Evolutionary conservation across 805 yeast species (phyloP).

Genomic region (Candida silvicultrix): DNA sequence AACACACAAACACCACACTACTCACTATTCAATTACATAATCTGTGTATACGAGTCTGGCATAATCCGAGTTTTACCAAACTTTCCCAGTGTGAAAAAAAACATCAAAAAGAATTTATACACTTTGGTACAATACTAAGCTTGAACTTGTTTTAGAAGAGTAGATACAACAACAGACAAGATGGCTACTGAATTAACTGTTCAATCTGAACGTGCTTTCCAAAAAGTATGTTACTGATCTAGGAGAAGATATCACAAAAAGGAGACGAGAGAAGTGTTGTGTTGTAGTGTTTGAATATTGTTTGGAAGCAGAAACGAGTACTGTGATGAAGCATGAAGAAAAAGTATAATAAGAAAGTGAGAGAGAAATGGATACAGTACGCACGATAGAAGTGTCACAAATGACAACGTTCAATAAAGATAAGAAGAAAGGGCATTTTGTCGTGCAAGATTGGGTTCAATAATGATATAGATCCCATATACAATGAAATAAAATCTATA

Average conservation of each 20-base stretch:
- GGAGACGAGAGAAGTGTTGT: neutral
- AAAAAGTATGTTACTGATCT: conserved; percentile 69
- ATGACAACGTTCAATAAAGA: too few relatives aligned
- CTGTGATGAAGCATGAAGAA: too few relatives aligned
- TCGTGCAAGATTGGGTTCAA: too few relatives aligned
- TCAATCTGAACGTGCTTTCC: conserved; percentile 99
- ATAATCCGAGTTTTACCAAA: neutral
- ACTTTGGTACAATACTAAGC: neutral
- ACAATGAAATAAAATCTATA: too few relatives aligned
- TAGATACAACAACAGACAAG: conserved; percentile 33
- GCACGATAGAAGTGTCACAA: too few relatives aligned
- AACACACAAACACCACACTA: too few relatives aligned
- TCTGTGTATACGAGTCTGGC: neutral
- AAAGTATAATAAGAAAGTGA: too few relatives aligned
- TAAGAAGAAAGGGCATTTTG: too few relatives aligned
- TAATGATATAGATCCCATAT: too few relatives aligned
- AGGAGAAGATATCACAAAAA: conserved; percentile 4
- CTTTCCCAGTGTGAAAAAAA: conserved; percentile 2
- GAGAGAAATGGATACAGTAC: too few relatives aligned
- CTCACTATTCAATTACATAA: too few relatives aligned
- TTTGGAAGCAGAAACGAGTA: too few relatives aligned
- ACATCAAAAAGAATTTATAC: conserved; percentile 2
- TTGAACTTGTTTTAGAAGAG: conserved; percentile 5
- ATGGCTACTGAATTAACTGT: conserved; percentile 99
- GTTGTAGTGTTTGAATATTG: neutral